These are phyloP conservation scores for Conoideocrella luteorostrata DNA, from an alignment of 2,329 filamentous ascomycete species.

Conservation along the genomic window DNA sequence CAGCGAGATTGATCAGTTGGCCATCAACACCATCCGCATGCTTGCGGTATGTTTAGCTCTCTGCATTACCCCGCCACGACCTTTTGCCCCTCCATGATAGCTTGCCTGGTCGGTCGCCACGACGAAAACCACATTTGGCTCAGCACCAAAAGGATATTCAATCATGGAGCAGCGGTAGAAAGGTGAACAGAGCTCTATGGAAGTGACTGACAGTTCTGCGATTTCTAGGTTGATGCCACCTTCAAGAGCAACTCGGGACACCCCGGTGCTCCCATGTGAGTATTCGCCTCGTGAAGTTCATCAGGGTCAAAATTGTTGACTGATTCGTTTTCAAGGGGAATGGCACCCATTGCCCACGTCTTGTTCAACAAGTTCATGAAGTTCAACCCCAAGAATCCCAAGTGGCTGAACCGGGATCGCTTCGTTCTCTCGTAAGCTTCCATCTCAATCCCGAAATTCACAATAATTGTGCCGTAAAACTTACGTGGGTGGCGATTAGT, in stretches of 20 bases:
- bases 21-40: conserved; percentile 96
- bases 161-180: conserved; percentile 5
- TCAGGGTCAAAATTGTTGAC: conserved; percentile 12
- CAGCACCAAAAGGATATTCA: not conserved
- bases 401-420: conserved; percentile 95
- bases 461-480: not conserved
- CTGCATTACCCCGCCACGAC: conserved; percentile 23
- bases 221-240: conserved; percentile 85
- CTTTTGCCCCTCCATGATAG: conserved; percentile 22
- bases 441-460: not conserved
- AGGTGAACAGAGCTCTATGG: not conserved
- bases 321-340: conserved; percentile 47
- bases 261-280: conserved; percentile 92
- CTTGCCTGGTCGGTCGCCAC: not conserved
- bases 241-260: conserved; percentile 94
- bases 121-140: not conserved
- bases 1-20: conserved; percentile 78
- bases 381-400: conserved; percentile 99
- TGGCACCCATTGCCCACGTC: conserved; percentile 94
- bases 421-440: conserved; percentile 94
- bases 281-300: conserved; percentile 14
- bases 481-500: conserved; percentile 37
- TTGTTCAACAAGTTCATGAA: conserved; percentile 99
- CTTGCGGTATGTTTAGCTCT: conserved; percentile 69
- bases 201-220: not conserved